These are phyloP conservation scores for Hyaloscypha bicolor DNA, from an alignment of 495 filamentous ascomycete species.

Conservation along the genomic window DNA sequence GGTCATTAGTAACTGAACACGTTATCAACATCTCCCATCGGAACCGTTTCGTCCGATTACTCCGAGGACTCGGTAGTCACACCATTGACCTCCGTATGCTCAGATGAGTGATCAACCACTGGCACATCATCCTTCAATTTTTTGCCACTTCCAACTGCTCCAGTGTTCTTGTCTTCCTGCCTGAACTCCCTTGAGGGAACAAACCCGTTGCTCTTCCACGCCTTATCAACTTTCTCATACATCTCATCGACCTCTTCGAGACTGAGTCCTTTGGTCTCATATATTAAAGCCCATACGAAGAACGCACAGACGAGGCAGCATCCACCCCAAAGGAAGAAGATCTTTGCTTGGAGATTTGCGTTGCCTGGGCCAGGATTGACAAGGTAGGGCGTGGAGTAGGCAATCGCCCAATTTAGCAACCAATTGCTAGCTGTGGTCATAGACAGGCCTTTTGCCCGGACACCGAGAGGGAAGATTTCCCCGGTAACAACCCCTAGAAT, in stretches of 20 bases:
- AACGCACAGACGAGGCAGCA: slow-evolving; percentile 67
- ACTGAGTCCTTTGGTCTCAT: slow-evolving; percentile 79
- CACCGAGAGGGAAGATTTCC: slow-evolving; percentile 71
- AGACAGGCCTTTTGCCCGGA: slow-evolving; percentile 67
- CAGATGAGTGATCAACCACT: background rate
- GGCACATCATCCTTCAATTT: background rate
- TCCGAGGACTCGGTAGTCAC: background rate
- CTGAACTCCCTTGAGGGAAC: slow-evolving; percentile 39
- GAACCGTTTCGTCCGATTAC: background rate
- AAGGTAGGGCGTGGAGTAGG: slow-evolving; percentile 74
- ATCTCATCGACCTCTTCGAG: slow-evolving; percentile 64
- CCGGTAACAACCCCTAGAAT: slow-evolving; percentile 66
- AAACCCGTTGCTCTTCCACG: slow-evolving; percentile 56
- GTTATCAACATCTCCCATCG: background rate
- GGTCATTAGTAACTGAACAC: background rate
- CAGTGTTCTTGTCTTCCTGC: background rate
- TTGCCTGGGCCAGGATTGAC: slow-evolving; percentile 66
- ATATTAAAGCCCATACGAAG: slow-evolving; percentile 74
- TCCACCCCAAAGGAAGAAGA: slow-evolving; percentile 79
- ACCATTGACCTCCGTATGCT: background rate
- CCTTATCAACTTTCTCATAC: slow-evolving; percentile 57
- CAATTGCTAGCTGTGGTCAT: slow-evolving; percentile 72
- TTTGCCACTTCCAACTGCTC: background rate
- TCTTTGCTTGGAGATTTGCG: slow-evolving; percentile 63
- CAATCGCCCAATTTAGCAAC: slow-evolving; percentile 74